These are phyloP conservation scores for Candida namnaoensis DNA, from an alignment of 805 yeast genomes.

Conservation along the genomic window DNA sequence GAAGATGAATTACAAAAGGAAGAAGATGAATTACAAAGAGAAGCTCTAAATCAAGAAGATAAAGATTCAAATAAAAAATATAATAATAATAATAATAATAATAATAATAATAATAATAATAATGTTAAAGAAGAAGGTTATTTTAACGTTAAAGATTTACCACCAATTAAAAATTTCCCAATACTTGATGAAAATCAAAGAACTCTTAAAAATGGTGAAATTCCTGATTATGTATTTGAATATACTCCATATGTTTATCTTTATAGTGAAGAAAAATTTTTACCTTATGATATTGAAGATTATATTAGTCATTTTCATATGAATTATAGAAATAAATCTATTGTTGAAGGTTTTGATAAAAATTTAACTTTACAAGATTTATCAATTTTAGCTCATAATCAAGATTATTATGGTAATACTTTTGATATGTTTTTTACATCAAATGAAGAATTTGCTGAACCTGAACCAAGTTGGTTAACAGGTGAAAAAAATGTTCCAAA, in stretches of 20 bases:
- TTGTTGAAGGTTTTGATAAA: constrained; percentile 16
- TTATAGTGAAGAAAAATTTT: constrained; percentile 80
- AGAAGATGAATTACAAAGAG: too few relatives aligned
- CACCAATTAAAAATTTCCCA: constrained; percentile 28
- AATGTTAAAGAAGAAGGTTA: too few relatives aligned
- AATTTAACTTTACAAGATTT: constrained; percentile 23
- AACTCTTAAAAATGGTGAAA: constrained; percentile 39
- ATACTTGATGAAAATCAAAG: constrained; percentile 18
- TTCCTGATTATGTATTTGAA: constrained; percentile 57
- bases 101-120: too few relatives aligned
- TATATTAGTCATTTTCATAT: constrained; percentile 62
- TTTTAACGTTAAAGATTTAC: constrained; percentile 15
- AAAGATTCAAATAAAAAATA: too few relatives aligned
- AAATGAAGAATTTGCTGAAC: constrained; percentile 52
- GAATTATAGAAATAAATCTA: constrained; percentile 40
- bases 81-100: too few relatives aligned
- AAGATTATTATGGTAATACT: constrained; percentile 11
- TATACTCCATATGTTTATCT: constrained; percentile 75
- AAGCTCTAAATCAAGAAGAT: too few relatives aligned
- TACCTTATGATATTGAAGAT: constrained; percentile 73
- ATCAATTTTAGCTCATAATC: constrained; percentile 17
- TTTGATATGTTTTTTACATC: constrained; percentile 51
- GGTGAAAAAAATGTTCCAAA: constrained; percentile 64
- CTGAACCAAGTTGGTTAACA: constrained; percentile 80
- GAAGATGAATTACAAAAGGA: too few relatives aligned